Percentiles rank a stretch among this genome's conserved stretches.
phyloP scores from a whole-genome alignment of 352 stramenopile species.

The Globisporangium yorkense region DNA sequence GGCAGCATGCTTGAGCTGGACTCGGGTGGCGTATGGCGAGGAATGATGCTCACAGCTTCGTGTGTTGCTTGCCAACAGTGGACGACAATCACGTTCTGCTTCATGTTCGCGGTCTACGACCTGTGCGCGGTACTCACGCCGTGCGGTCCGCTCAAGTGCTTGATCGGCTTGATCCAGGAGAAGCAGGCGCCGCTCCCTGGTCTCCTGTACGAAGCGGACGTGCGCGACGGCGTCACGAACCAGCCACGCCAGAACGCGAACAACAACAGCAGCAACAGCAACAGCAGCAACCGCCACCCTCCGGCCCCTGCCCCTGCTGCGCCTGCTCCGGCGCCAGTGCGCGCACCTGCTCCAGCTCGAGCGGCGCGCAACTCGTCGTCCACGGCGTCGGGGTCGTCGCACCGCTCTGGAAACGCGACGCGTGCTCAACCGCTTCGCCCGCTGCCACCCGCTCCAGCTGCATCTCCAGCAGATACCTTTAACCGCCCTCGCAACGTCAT shows the following conservation, averaged over 20 bases:
- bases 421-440: conserved; percentile 12
- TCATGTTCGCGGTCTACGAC: conserved; percentile 98
- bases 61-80: conserved; percentile 26
- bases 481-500: conserved; percentile 58
- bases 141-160: conserved; percentile 94
- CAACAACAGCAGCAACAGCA: not conserved
- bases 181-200: conserved; percentile 88
- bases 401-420: conserved; percentile 7
- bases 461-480: conserved; percentile 8
- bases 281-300: not conserved
- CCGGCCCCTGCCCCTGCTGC: not conserved
- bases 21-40: no score
- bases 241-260: conserved; percentile 15
- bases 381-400: conserved; percentile 31
- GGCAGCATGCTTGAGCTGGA: not conserved
- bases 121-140: conserved; percentile 97
- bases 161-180: conserved; percentile 90
- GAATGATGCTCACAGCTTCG: not conserved
- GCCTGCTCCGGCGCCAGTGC: conserved; percentile 2
- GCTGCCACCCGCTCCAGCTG: conserved; percentile 12
- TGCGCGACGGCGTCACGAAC: conserved; percentile 67
- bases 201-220: conserved; percentile 94
- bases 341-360: conserved; percentile 20
- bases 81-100: conserved; percentile 88
- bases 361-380: conserved; percentile 24